Evolutionary conservation across 1,284 basidiomycete genomes (phyloP).

Genomic region (Heterobasidion annosum): DNA sequence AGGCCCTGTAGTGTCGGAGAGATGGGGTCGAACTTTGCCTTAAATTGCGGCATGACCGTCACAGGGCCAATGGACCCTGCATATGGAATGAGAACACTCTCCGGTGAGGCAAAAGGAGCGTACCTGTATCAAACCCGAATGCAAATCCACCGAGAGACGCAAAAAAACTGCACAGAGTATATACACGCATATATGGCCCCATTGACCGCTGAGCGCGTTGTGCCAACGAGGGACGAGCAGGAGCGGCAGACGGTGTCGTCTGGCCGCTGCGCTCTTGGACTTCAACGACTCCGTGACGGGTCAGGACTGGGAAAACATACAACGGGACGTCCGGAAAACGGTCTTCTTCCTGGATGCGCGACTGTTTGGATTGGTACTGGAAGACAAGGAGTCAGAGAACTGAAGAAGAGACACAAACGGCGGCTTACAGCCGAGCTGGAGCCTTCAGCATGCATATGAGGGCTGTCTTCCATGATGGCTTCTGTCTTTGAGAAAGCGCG

Average conservation of each 20-base stretch:
- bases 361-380: not conserved
- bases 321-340: not conserved
- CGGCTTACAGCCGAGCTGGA: no score
- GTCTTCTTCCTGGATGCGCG: not conserved
- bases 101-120: not conserved
- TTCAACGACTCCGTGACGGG: not conserved
- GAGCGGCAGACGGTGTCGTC: not conserved
- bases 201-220: not conserved
- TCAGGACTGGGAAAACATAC: not conserved
- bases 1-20: constrained; percentile 31
- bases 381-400: not conserved
- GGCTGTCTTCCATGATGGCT: no score
- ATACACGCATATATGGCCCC: constrained; percentile 3
- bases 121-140: constrained; percentile 31
- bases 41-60: constrained; percentile 36
- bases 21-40: constrained; percentile 22
- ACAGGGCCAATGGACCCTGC: constrained; percentile 35
- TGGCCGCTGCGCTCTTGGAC: not conserved
- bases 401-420: no score
- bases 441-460: no score
- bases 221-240: not conserved
- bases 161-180: constrained; percentile 18
- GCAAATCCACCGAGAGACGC: constrained; percentile 26
- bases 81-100: not conserved
- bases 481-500: no score